Conservation (phyloP, 192 early-diverging fungal species). For the Thamnidium elegans region DNA sequence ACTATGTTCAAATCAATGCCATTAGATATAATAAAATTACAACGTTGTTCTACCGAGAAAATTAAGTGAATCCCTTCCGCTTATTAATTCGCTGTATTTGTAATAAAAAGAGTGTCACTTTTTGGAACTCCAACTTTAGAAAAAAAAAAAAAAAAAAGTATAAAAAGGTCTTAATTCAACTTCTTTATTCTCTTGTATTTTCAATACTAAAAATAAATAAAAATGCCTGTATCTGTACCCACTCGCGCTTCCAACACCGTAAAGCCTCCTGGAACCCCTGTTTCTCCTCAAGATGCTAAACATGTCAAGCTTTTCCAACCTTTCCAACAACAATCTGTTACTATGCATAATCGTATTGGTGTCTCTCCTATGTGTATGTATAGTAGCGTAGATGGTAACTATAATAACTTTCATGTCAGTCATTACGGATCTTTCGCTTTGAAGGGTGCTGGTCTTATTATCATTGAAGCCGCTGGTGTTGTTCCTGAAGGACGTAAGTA, state of each 20-base stretch:
- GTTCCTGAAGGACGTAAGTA: conserved; percentile 60
- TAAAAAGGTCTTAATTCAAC: too few species aligned
- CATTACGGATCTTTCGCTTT: conserved; percentile 69
- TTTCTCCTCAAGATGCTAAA: conserved; percentile 5
- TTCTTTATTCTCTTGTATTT: too few species aligned
- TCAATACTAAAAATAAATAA: neutral
- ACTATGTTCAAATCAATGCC: too few species aligned
- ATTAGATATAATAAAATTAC: too few species aligned
- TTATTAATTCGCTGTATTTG: too few species aligned
- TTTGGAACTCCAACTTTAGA: too few species aligned
- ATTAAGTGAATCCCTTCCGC: too few species aligned
- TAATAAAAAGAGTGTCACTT: too few species aligned
- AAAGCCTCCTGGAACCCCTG: conserved; percentile 7
- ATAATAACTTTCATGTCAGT: conserved; percentile 64
- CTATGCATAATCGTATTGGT: conserved; percentile 72
- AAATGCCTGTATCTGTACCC: conserved; percentile 1
- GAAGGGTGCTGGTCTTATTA: conserved; percentile 74
- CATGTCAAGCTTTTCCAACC: conserved; percentile 62
- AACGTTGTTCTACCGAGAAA: too few species aligned
- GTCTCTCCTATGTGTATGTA: conserved; percentile 89
- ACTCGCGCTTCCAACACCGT: neutral
- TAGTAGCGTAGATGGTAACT: conserved; percentile 60
- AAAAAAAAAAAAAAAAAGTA: too few species aligned
- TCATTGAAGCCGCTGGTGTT: conserved; percentile 79
- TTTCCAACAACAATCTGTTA: conserved; percentile 59